Evolutionary conservation across 2,329 filamentous ascomycete species (phyloP), one percentile per base, ranked within the genome.

Genomic region (Trichoderma sp.): DNA sequence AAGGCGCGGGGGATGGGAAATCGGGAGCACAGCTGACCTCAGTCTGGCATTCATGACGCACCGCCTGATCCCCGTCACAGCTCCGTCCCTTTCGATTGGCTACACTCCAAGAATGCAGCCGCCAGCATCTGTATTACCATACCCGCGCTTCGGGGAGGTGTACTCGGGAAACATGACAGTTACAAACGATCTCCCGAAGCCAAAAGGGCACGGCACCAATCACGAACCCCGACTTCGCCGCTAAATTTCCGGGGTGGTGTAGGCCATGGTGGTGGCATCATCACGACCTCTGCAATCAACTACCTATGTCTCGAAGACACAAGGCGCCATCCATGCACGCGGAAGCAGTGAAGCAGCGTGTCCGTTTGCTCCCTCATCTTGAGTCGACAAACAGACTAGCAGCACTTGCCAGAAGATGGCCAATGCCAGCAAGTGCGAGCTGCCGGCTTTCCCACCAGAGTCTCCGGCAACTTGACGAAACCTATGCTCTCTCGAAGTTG

Each of bases 11-110:
- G 48, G 47, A 45, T 45, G 39, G 34, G 19, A 21, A 39, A 50
- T 17, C 48, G 41, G 48, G 41, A 26, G 17, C 26, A 63, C 59
- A 63, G 60, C 60, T 63, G 48, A 63, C 60, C 60, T 47, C 60
- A 34, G 51, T 26, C 41, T 30, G 41, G 28, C 50, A 55, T 47
- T 15, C 60, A 39, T 51, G 50, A 45, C 41, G 41, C 60, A 47
- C 50, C n/a, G 17, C 28, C n/a, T 47, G 41, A 47, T 54, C 39
- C 48, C 26, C 43, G 24, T 63, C 60, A 63, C 60, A 63, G 43
- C 60, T 62, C 60, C 50, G 19, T 50, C 19, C 21, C 3, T 4
- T 41, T 45, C 43, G n/a, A 63, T 63, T 63, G 60, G 60, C 39
- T 47, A 39, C 19, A 7, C 41, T n/a, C 39, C 26, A 26, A 19